These are phyloP conservation scores for Saccharomycopsis sp. DNA, from an alignment of 805 yeast species.

Conservation along the genomic window DNA sequence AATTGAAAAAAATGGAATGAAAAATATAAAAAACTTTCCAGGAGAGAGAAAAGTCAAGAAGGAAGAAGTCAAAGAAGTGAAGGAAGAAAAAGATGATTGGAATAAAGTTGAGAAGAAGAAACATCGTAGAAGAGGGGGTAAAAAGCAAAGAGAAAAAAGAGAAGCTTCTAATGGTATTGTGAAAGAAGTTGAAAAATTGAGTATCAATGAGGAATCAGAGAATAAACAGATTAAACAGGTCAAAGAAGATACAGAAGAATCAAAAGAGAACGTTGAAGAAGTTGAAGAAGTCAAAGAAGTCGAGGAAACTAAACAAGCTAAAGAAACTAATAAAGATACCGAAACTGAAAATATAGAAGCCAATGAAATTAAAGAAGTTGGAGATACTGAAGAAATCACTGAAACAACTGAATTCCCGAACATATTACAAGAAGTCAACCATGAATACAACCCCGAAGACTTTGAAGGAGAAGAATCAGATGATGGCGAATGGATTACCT, in stretches of 20 bases:
- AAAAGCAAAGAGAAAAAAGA: conserved; percentile 50
- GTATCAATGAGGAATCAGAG: conserved; percentile 5
- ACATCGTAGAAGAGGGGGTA: conserved; percentile 53
- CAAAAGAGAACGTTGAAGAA: conserved; percentile 13
- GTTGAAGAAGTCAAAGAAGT: conserved; percentile 8
- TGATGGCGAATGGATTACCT: conserved; percentile 91
- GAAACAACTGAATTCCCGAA: conserved; percentile 19
- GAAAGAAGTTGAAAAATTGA: conserved; percentile 3
- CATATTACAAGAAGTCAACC: background rate
- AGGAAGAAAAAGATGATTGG: conserved; percentile 14
- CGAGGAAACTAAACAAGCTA: conserved; percentile 1
- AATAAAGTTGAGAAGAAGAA: conserved; percentile 24
- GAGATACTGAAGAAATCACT: conserved; percentile 9
- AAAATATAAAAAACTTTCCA: conserved; percentile 62
- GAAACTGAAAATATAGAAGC: conserved; percentile 10
- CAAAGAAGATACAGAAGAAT: background rate
- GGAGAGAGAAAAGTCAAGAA: conserved; percentile 37
- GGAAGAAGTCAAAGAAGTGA: conserved; percentile 13
- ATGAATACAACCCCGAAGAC: conserved; percentile 33
- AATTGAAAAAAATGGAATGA: conserved; percentile 50
- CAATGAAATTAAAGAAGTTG: conserved; percentile 3
- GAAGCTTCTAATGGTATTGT: conserved; percentile 26
- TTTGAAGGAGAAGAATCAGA: conserved; percentile 34
- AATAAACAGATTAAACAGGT: background rate
- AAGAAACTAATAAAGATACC: conserved; percentile 5